A percentile compares a stretch with the other conserved stretches of the same genome.
These are phyloP conservation scores for Penicillium bialowiezense DNA, from an alignment of 495 filamentous ascomycete genomes.

Conservation along the genomic window DNA sequence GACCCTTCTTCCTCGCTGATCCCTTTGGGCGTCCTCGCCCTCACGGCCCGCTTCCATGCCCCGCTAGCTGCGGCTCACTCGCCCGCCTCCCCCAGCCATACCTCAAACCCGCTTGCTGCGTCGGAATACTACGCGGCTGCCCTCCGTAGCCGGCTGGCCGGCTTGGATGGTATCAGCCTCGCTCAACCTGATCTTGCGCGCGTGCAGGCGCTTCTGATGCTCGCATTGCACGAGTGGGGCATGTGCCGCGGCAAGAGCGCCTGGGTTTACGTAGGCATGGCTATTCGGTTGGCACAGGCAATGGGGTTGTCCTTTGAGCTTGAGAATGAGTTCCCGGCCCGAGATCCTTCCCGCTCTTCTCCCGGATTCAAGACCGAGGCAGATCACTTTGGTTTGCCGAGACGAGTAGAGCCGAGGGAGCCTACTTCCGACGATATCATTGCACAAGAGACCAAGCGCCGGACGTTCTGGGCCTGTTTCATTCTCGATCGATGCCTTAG, in stretches of 20 bases:
- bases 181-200: constrained; percentile 61
- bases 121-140: constrained; percentile 79
- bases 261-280: constrained; percentile 75
- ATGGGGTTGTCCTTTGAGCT: constrained; percentile 67
- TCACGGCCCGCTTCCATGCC: constrained; percentile 76
- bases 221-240: constrained; percentile 82
- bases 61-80: constrained; percentile 65
- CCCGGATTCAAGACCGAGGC: constrained; percentile 40
- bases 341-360: constrained; percentile 41
- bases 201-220: constrained; percentile 76
- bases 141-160: constrained; percentile 62
- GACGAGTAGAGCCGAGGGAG: constrained; percentile 34
- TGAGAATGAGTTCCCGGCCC: constrained; percentile 42
- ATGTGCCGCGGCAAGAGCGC: constrained; percentile 72
- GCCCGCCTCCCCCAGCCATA: constrained; percentile 39
- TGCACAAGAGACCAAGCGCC: constrained; percentile 70
- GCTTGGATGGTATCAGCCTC: constrained; percentile 50
- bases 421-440: constrained; percentile 56
- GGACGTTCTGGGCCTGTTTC: constrained; percentile 85
- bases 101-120: constrained; percentile 61
- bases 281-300: constrained; percentile 70
- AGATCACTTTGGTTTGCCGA: constrained; percentile 41
- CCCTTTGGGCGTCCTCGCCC: constrained; percentile 70
- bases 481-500: constrained; percentile 77
- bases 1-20: constrained; percentile 60